Evolutionary conservation across 1,284 basidiomycete genomes (phyloP).

Genomic region (Inonotus hispidus): DNA sequence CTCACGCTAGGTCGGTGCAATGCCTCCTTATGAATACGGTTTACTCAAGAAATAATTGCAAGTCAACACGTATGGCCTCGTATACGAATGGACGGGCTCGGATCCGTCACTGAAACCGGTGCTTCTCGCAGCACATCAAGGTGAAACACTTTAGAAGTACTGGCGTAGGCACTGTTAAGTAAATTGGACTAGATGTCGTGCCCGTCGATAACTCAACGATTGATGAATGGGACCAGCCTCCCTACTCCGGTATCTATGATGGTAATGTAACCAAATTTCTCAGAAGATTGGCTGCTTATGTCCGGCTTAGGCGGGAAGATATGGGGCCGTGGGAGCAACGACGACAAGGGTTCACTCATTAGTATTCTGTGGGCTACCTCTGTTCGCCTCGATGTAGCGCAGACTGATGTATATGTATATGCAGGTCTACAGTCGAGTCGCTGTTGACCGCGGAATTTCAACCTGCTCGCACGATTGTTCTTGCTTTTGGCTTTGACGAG

Average conservation of each 20-base stretch:
- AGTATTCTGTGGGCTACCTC: conserved; percentile 26
- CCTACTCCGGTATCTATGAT: conserved; percentile 38
- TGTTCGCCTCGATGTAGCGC: not conserved
- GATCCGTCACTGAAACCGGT: conserved; percentile 42
- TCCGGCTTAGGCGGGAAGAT: conserved; percentile 26
- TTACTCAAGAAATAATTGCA: not conserved
- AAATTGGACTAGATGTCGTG: conserved; percentile 33
- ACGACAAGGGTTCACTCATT: conserved; percentile 38
- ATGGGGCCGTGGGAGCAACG: conserved; percentile 36
- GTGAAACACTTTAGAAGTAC: conserved; percentile 18
- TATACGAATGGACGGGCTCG: conserved; percentile 43
- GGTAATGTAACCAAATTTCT: conserved; percentile 21
- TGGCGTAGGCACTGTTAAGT: not conserved
- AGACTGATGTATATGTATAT: not conserved
- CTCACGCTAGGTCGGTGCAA: conserved; percentile 26
- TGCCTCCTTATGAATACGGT: not conserved
- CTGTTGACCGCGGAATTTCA: conserved; percentile 33
- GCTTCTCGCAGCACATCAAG: conserved; percentile 44
- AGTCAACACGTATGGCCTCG: conserved; percentile 44
- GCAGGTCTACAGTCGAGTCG: conserved; percentile 34
- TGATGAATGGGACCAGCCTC: conserved; percentile 37
- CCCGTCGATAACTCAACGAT: conserved; percentile 35
- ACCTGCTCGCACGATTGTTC: conserved; percentile 37
- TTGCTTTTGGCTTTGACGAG: conserved; percentile 49
- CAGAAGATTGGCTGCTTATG: not conserved